Base-by-base conservation (phyloP, 495 filamentous ascomycete species). In the Penicillium egyptiacum region DNA sequence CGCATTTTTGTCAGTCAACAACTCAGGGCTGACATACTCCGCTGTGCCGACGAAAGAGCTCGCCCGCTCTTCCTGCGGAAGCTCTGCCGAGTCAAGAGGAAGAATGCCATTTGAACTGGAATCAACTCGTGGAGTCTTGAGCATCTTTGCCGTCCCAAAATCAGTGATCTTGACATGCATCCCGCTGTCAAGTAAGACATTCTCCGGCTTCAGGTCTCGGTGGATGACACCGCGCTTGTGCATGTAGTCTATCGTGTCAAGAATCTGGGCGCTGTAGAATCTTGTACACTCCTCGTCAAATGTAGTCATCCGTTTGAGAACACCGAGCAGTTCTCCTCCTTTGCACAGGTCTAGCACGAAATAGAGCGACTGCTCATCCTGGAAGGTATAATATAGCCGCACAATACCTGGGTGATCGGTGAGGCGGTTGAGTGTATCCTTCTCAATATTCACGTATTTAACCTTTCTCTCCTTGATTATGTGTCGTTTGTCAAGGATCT, bases 391-490 rank as follows among this genome's bases (percentile, higher is more conserved):
- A 66, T 97, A 99, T 39, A 99, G 81, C 53, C 95, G 88, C 50
- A 99, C 92, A 61, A 99, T 91, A 11, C 95, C 95, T 9, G 95
- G 95, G 66, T 99, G 95, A 49, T 98, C 94, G 16, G 91, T 96
- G 50, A 99, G 76, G 56, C 92, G 86, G 67, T 99, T 99, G 33
- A 99, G 80, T 10, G 95, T 96, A 72, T 99, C 92, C 76, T 96
- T 97, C 75, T 99, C 95, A 61, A 99, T 98, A 71, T 97, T 97
- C 68, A 99, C 95, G 70, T 99, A 99, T 78, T 99, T 99, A 61
- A 99, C 95, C 79, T 99, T 99, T 72, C 93, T 96, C 75, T 99
- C 95, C 77, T 97, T 98, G 79, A 99, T 98, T 64, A 99, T 99
- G 73, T 99, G 95, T 60, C 91, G 86, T 76, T 99, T 99, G 74